Conservation (phyloP, 345 rosid genomes). For the Eucalyptus urophylla region DNA sequence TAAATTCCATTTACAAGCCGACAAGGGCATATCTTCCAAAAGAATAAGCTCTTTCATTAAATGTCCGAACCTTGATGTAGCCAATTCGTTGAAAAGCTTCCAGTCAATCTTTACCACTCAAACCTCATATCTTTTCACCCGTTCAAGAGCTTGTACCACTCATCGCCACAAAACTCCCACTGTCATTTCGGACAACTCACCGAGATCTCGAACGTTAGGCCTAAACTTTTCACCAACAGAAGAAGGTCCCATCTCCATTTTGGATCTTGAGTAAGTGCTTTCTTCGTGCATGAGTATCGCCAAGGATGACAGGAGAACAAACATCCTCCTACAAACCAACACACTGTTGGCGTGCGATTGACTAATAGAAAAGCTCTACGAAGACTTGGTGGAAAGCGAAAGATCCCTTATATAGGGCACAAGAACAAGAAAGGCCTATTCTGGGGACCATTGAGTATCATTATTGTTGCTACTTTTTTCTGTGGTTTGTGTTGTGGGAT, state of each 20-base stretch:
- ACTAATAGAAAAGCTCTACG: background rate
- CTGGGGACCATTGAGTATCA: background rate
- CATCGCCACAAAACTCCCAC: background rate
- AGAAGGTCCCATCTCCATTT: background rate
- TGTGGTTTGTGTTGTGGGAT: background rate
- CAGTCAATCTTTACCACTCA: background rate
- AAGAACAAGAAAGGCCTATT: background rate
- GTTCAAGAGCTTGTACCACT: background rate
- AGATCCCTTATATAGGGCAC: background rate
- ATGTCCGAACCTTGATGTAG: background rate
- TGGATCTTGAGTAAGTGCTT: background rate
- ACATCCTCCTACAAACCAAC: background rate
- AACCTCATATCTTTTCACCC: background rate
- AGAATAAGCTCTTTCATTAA: background rate
- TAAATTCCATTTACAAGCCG: background rate
- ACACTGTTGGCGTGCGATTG: background rate
- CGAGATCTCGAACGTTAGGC: background rate
- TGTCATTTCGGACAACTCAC: background rate
- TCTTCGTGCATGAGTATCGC: background rate
- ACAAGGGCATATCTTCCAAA: background rate
- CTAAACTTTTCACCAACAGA: background rate
- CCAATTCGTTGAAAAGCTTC: background rate
- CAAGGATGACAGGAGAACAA: background rate
- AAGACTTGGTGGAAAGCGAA: background rate
- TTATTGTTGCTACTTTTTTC: background rate